Evolutionary conservation across 169 alveolate genomes (phyloP).

Genomic region (Plasmodium cynomolgi): DNA sequence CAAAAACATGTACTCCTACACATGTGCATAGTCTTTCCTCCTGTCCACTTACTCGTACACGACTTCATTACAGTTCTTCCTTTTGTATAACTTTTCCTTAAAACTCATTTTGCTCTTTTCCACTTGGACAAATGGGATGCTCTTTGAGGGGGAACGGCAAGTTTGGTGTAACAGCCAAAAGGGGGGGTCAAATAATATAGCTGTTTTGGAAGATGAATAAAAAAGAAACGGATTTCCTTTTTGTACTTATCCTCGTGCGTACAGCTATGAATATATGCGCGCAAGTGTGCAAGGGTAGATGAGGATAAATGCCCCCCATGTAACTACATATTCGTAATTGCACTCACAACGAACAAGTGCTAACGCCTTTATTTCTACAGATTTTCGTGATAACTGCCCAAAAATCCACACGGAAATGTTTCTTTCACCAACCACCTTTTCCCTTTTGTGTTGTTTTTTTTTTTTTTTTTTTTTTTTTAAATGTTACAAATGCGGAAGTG

Average conservation of each 20-base stretch:
- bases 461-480: not conserved
- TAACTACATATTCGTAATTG: not conserved
- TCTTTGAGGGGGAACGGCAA: not conserved
- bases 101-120: conserved; percentile 33
- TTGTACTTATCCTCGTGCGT: not conserved
- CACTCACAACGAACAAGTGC: not conserved
- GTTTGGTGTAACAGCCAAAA: not conserved
- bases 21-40: not conserved
- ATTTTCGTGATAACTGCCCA: not conserved
- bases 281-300: not conserved
- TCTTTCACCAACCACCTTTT: not conserved
- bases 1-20: not conserved
- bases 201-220: not conserved
- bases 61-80: conserved; percentile 1
- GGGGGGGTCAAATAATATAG: not conserved
- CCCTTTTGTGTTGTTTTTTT: not conserved
- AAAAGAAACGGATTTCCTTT: not conserved
- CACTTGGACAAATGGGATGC: not conserved
- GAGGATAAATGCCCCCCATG: not conserved
- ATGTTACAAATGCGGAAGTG: not conserved
- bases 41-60: conserved; percentile 20
- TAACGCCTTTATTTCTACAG: not conserved
- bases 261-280: not conserved
- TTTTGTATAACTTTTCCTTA: not conserved
- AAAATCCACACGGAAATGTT: not conserved